Base-by-base conservation (phyloP, 2,329 filamentous ascomycete genomes). In the Pseudogymnoascus sp. region DNA sequence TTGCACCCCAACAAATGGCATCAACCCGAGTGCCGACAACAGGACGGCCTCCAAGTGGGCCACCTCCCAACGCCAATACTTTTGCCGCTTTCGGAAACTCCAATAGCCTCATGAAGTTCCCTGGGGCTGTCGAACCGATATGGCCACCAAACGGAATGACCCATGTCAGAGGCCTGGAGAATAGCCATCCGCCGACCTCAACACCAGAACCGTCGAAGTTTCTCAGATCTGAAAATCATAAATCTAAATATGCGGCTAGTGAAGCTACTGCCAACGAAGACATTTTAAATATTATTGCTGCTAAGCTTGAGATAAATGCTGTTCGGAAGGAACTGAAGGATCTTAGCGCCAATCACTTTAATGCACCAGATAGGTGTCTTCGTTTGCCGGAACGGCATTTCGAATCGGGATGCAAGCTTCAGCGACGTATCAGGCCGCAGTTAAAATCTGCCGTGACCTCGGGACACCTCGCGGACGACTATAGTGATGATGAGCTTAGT, bases 91-190 rank as follows among this genome's bases (percentile, higher is more conserved):
- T 48, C 35, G 67, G 66, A 13, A 65, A 58, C 21, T 61, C 63
- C 36, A 29, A 65, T 13, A 72, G 68, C 39, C 62, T 68, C 60
- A 63, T 84, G 4, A 90, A 84, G 68, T 79, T 88, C n/a, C 84
- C 86, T 0, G 89, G 88, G 2, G 80, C 86, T 7, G 77, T 79
- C 65, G 80, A 89, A 61, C 83, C 90, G 3, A 78, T 84, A n/a
- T 94, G 90, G 87, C 90, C 90, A 38, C 81, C 83, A 58, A 79
- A 80, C 65, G 87, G 79, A 5, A 84, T 84, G 71, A 75, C 80
- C 0, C 89, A 91, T 71, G 75, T 92, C 42, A 82, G 86, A 61
- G 85, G 82, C 27, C 25, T 63, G 59, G 41, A 41, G 4, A 48
- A 44, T 10, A 29, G 58, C 6, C 6, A 10, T 6, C 27, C 12